A percentile compares a stretch with the other conserved stretches of the same genome.
These are phyloP conservation scores for Ustilaginoidea virens DNA, from an alignment of 2,329 filamentous ascomycete genomes.

Conservation along the genomic window DNA sequence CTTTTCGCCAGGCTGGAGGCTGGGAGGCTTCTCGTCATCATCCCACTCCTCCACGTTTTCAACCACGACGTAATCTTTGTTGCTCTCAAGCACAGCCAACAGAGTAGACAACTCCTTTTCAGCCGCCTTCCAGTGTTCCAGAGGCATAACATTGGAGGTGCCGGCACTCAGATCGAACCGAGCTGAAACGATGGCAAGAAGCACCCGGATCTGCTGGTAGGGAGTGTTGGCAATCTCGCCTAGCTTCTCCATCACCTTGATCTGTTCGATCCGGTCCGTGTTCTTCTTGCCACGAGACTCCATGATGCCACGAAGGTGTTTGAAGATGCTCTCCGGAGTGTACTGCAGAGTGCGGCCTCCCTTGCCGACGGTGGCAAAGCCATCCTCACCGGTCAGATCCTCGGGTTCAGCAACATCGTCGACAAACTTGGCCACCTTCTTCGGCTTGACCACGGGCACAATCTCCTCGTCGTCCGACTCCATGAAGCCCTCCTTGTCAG, in stretches of 20 bases:
- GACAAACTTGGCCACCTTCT: slow-evolving; percentile 22
- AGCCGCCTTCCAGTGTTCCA: slow-evolving; percentile 94
- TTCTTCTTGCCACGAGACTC: slow-evolving; percentile 98
- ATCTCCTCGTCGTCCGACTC: slow-evolving; percentile 68
- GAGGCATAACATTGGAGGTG: slow-evolving; percentile 64
- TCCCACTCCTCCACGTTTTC: slow-evolving; percentile 97
- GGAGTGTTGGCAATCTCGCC: slow-evolving; percentile 76
- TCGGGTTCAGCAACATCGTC: slow-evolving; percentile 29
- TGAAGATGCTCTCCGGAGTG: slow-evolving; percentile 95
- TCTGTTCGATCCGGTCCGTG: slow-evolving; percentile 88
- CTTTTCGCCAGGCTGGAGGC: slow-evolving; percentile 55
- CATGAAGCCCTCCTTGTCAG: slow-evolving; percentile 78
- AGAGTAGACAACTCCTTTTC: slow-evolving; percentile 73
- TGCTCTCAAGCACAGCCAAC: slow-evolving; percentile 63
- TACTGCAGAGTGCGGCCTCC: slow-evolving; percentile 82
- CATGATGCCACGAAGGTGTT: slow-evolving; percentile 83
- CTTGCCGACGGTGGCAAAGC: slow-evolving; percentile 77
- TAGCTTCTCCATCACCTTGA: slow-evolving; percentile 93
- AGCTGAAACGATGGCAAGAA: slow-evolving; percentile 81
- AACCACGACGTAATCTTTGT: slow-evolving; percentile 68
- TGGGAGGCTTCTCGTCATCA: slow-evolving; percentile 87
- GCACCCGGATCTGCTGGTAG: slow-evolving; percentile 87
- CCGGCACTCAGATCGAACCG: slow-evolving; percentile 85
- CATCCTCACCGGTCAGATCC: slow-evolving; percentile 64
- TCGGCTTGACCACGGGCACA: slow-evolving; percentile 32